A percentile compares a stretch with the other conserved stretches of the same genome.
phyloP scores from a whole-genome alignment of 192 early-diverging fungal genomes.

The Obelidium mucronatum region DNA sequence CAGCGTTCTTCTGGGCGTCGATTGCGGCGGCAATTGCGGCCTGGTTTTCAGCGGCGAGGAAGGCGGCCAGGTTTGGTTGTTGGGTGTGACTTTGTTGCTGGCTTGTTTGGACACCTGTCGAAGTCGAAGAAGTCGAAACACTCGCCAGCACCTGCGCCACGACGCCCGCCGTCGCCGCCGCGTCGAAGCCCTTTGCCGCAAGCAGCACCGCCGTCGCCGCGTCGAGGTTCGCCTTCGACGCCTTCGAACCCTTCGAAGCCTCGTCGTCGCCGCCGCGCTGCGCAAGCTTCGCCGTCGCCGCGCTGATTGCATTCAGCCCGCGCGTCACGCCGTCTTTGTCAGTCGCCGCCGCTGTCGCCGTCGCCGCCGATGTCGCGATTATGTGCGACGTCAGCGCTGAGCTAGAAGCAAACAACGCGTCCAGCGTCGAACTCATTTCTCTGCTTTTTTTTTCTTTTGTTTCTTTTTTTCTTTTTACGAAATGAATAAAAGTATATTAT shows the following conservation, averaged over 20 bases:
- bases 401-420: not conserved
- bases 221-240: slow-evolving; percentile 27
- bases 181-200: slow-evolving; percentile 80
- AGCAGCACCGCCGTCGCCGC: slow-evolving; percentile 67
- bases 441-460: not conserved
- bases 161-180: no score
- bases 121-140: not conserved
- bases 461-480: no score
- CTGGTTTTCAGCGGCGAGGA: slow-evolving; percentile 76
- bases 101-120: not conserved
- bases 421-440: not conserved
- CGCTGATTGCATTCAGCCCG: slow-evolving; percentile 88
- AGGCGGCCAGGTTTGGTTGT: slow-evolving; percentile 59
- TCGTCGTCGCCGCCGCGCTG: slow-evolving; percentile 21
- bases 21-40: slow-evolving; percentile 79
- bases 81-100: not conserved
- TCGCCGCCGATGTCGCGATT: not conserved
- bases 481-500: no score
- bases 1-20: slow-evolving; percentile 50
- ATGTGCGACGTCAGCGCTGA: not conserved
- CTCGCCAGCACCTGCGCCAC: not conserved
- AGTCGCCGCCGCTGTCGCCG: slow-evolving; percentile 37
- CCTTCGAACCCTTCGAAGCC: not conserved
- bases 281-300: slow-evolving; percentile 65
- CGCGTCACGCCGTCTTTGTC: no score